A percentile compares a stretch with the other conserved stretches of the same genome.
These are phyloP conservation scores for Cryptosporidium baileyi DNA, from an alignment of 169 alveolate genomes.

Conservation along the genomic window DNA sequence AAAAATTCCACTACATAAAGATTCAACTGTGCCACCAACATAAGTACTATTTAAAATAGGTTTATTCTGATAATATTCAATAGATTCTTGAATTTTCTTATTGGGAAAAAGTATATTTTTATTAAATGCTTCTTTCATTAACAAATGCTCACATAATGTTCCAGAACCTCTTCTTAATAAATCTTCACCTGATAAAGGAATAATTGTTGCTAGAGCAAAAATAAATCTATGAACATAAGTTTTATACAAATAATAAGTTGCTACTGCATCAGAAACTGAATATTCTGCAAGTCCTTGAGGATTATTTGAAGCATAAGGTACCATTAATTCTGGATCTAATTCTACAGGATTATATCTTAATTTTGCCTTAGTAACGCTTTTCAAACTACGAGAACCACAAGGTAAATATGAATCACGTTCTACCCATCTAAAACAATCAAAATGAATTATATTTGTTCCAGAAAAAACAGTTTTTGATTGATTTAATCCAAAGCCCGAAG, in stretches of 20 bases:
- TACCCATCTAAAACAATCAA: conserved; percentile 99
- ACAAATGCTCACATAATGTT: conserved; percentile 96
- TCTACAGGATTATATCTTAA: conserved; percentile 98
- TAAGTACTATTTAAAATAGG: conserved; percentile 86
- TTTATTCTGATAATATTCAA: conserved; percentile 81
- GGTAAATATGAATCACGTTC: conserved; percentile 99
- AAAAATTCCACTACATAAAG: conserved; percentile 94
- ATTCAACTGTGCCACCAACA: conserved; percentile 97
- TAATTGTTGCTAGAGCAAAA: conserved; percentile 95
- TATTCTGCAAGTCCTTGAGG: conserved; percentile 97
- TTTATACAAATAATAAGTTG: conserved; percentile 96
- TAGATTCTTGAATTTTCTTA: conserved; percentile 86
- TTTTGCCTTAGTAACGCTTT: conserved; percentile 97
- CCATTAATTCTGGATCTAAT: conserved; percentile 99
- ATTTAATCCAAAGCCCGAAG: conserved; percentile 2
- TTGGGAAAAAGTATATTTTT: conserved; percentile 95
- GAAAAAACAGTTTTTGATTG: conserved; percentile 79
- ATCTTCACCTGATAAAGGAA: conserved; percentile 95
- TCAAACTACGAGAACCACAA: conserved; percentile 91
- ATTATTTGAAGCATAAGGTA: conserved; percentile 89
- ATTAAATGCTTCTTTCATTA: conserved; percentile 97
- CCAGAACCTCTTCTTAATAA: conserved; percentile 99
- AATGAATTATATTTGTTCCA: conserved; percentile 89
- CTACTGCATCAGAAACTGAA: conserved; percentile 99
- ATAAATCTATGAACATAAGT: conserved; percentile 97